Evolutionary conservation across 768 basidiomycete species (phyloP).

Genomic region (Lactarius pseudohatsudake): DNA sequence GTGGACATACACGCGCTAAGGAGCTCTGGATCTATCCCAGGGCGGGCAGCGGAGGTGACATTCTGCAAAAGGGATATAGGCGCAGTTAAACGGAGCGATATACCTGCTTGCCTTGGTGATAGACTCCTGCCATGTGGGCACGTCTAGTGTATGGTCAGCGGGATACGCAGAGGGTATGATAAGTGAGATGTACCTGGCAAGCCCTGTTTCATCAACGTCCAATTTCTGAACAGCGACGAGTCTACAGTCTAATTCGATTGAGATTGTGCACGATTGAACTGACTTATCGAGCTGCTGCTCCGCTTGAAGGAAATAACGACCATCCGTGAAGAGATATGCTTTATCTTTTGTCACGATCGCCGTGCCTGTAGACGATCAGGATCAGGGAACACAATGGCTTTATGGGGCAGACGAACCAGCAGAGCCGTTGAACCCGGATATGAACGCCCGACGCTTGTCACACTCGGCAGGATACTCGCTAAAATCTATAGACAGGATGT

Average conservation of each 20-base stretch:
- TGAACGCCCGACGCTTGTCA: slow-evolving; percentile 81
- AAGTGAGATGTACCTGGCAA: slow-evolving; percentile 56
- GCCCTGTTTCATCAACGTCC: slow-evolving; percentile 93
- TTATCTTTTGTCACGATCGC: slow-evolving; percentile 70
- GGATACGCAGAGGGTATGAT: slow-evolving; percentile 17
- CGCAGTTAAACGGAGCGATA: not conserved
- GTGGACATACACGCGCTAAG: slow-evolving; percentile 57
- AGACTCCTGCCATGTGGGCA: slow-evolving; percentile 90
- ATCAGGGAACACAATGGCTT: not conserved
- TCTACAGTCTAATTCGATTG: not conserved
- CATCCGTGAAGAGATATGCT: slow-evolving; percentile 92
- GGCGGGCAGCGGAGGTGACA: slow-evolving; percentile 56
- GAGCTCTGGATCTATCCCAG: slow-evolving; percentile 82
- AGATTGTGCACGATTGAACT: slow-evolving; percentile 31
- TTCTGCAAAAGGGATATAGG: slow-evolving; percentile 42
- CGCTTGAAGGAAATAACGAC: slow-evolving; percentile 93
- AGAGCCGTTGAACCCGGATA: slow-evolving; percentile 93
- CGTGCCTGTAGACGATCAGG: slow-evolving; percentile 48
- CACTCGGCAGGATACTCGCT: slow-evolving; percentile 88
- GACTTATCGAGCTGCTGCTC: slow-evolving; percentile 83
- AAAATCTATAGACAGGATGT: slow-evolving; percentile 52
- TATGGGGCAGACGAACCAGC: slow-evolving; percentile 60
- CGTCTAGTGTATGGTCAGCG: slow-evolving; percentile 48
- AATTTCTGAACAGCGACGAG: slow-evolving; percentile 55
- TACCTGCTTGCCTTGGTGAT: slow-evolving; percentile 56